Base-by-base conservation (phyloP, 192 early-diverging fungal genomes). In the Coemansia sp. region DNA sequence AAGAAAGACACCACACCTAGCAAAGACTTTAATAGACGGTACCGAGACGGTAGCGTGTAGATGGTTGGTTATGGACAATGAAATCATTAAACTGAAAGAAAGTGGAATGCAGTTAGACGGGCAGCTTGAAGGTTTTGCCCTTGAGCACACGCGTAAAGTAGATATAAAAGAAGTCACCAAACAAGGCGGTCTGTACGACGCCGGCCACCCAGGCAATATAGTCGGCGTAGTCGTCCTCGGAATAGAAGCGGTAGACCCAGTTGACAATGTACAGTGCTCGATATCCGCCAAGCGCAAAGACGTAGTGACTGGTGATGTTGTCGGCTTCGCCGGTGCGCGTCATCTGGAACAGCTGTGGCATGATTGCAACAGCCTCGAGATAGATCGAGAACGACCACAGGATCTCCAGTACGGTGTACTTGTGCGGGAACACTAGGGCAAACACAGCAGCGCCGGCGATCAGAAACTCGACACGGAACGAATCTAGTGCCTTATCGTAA, bases 301-400 rank as follows among this genome's bases (percentile, higher is more conserved):
- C 79, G 75, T 99, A 99, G 77, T 99, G 97, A 10, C 94, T 93
- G 7, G 96, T 99, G 75, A 99, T 98, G n/a, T 94, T 97, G 75
- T 99, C 96, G 10, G 95, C 95, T 76, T 98, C 96, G 25, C 96
- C 94, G 2, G 96, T 98, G 56, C 94, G 89, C n/a, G 90, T 87
- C 66, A 99, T 83, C 84, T 96, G 94, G 84, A 97, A 97, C 12
- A 99, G 86, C 67, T 99, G 97, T 25, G 97, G 97, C 58, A 99
- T 77, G 73, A 99, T 99, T 4, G 97, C 97, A 0, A 96, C 93
- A 5, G 95, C 83, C 73, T 99, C 97, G 61, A 99, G 84, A 63
- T 90, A 98, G 62, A 99, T 91, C 19, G 96, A 98, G 78, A 98
- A 99, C 9, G 94, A 83, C 97, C 97, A 99, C 4, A 94, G 73